These are phyloP conservation scores for Hypoxylon sp. DNA, from an alignment of 2,329 filamentous ascomycete species.

Conservation along the genomic window DNA sequence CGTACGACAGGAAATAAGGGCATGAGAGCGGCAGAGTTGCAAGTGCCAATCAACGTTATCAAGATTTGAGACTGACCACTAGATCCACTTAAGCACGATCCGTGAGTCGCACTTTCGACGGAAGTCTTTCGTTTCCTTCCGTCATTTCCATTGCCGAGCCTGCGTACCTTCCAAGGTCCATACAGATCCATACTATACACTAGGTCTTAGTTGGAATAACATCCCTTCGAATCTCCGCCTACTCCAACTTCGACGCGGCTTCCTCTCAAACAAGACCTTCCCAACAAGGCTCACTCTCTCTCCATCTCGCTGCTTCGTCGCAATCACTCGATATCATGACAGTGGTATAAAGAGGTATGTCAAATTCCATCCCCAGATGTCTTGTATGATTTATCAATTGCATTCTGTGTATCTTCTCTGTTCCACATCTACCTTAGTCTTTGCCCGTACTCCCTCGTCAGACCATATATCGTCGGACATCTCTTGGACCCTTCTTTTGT, in stretches of 20 bases:
- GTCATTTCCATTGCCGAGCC: constrained; percentile 24
- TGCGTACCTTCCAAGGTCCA: constrained; percentile 8
- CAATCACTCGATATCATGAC: constrained; percentile 22
- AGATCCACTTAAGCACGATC: constrained; percentile 38
- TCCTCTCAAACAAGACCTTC: constrained; percentile 9
- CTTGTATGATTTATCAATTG: constrained; percentile 1
- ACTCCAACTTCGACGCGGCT: constrained; percentile 12
- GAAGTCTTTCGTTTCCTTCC: constrained; percentile 25
- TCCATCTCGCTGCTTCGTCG: constrained; percentile 9
- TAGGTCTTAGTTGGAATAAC: constrained; percentile 14
- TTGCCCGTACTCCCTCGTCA: constrained; percentile 10
- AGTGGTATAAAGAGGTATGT: constrained; percentile 33
- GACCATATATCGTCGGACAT: constrained; percentile 4
- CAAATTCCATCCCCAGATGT: neutral
- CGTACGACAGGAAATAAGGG: constrained; percentile 13
- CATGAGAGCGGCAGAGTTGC: constrained; percentile 14
- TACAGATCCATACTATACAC: neutral
- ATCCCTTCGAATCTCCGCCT: constrained; percentile 16
- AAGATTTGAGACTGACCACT: constrained; percentile 28
- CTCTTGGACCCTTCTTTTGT: constrained; percentile 25
- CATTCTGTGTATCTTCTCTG: neutral
- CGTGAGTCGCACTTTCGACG: constrained; percentile 25
- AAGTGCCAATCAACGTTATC: constrained; percentile 31
- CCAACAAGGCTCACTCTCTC: neutral
- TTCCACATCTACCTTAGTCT: neutral